Base-by-base conservation (phyloP, 257 asterid species). In the Mentha longifolia region DNA sequence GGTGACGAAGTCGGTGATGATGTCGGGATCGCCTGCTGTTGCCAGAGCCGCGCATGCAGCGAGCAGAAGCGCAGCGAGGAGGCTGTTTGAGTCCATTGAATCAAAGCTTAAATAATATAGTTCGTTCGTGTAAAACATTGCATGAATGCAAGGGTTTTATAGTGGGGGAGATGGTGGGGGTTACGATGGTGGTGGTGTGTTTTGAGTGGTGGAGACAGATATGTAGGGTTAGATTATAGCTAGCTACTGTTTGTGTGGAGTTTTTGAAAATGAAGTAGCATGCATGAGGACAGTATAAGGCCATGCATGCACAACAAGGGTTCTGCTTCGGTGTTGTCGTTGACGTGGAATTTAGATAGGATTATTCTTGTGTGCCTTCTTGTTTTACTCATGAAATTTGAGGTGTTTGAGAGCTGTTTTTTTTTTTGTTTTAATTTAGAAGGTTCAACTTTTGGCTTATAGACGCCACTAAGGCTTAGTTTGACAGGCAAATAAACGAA, bases 1-100 rank as follows among this genome's bases (percentile, higher is more conserved):
- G 20, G 8, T 5, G 20, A 49, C 28, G 65, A 33, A 76, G 74
- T 76, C 80, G 0, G 77, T 46, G 8, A 28, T 6, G 46, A 70
- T 70, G 55, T 76, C 77, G 7, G 80, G 76, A 17, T 76, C 80
- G 4, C 76, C 16, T 14, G 59, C 19, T 8, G 7, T 19, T 7
- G 1, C 0, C 46, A 7, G 39, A 55, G 4, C 61, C 19, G n/a
- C 51, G 51, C 12, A 41, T 39, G 71, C 19, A 1, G 12, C 16
- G 37, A 68, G 43, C 4, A 68, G 43, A 0, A 45, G 20, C 2
- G 60, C n/a, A 11, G 51, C 7, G 11, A 7, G 39, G 45, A 56
- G 8, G 4, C 3, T 2, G 12, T 3, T 42, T 7, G 30, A 51
- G 28, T 14, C 57, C 57, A 51, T 51, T 16, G 56, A 28, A 7